Conservation (phyloP, 106 monocot genomes). For the Dioscorea zingiberensis region DNA sequence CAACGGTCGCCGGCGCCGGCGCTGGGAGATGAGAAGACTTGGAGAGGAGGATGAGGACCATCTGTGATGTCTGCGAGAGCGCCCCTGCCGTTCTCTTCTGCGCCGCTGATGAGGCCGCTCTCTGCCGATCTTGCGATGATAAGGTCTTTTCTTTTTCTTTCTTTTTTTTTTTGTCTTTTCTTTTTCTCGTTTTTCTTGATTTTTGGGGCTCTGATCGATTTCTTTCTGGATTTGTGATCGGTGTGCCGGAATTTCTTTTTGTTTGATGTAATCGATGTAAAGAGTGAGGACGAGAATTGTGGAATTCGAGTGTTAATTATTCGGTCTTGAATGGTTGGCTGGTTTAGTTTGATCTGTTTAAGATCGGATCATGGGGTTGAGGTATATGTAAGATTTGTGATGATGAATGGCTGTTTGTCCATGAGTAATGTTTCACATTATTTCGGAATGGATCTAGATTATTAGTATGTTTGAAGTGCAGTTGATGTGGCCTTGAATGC, state of each 20-base stretch:
- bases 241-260: neutral
- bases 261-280: neutral
- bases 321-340: too few relatives aligned
- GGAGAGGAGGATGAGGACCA: conserved; percentile 53
- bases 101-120: conserved; percentile 88
- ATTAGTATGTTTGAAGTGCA: too few relatives aligned
- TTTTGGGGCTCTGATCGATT: too few relatives aligned
- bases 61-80: conserved; percentile 94
- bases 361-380: too few relatives aligned
- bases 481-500: too few relatives aligned
- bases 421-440: too few relatives aligned
- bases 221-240: neutral
- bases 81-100: conserved; percentile 89
- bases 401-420: too few relatives aligned
- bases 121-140: conserved; percentile 81
- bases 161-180: neutral
- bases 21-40: conserved; percentile 10
- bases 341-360: too few relatives aligned
- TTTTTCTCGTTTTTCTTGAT: too few relatives aligned
- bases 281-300: neutral
- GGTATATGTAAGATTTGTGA: too few relatives aligned
- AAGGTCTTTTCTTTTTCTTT: conserved; percentile 36
- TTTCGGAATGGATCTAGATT: too few relatives aligned
- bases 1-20: neutral
- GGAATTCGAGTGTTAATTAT: too few relatives aligned